Conservation (phyloP, 1,284 basidiomycete genomes). For the Rhodotorula sp. region DNA sequence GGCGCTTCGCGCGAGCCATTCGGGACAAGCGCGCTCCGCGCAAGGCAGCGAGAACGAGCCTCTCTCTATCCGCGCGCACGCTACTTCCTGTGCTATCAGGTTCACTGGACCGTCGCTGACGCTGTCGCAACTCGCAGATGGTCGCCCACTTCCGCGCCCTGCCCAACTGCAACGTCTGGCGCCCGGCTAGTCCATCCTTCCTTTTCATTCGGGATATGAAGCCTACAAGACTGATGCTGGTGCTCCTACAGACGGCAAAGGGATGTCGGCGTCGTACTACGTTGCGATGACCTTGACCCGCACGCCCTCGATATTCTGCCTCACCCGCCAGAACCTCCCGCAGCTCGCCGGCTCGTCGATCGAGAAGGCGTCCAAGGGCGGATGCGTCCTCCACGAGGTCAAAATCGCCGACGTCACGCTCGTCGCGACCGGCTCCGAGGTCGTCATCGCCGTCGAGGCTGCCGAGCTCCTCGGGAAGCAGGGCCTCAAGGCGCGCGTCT, state of each 20-base stretch:
- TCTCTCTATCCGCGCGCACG: no score
- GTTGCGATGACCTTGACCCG: constrained; percentile 68
- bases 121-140: not conserved
- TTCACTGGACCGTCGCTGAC: no score
- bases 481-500: constrained; percentile 71
- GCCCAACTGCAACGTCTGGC: constrained; percentile 62
- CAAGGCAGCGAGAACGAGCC: no score
- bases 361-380: constrained; percentile 78
- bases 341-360: constrained; percentile 85
- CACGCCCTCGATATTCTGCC: constrained; percentile 80
- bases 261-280: constrained; percentile 85
- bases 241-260: constrained; percentile 68
- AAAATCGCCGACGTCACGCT: constrained; percentile 74
- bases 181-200: constrained; percentile 12
- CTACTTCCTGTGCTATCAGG: constrained; percentile 56
- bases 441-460: constrained; percentile 79
- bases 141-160: constrained; percentile 68
- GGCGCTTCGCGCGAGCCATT: no score
- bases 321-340: constrained; percentile 88
- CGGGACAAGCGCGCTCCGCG: no score
- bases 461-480: constrained; percentile 67
- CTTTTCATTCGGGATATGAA: constrained; percentile 46
- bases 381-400: constrained; percentile 83
- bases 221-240: constrained; percentile 50
- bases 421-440: constrained; percentile 85